phyloP scores from a whole-genome alignment of 1,284 basidiomycete species.

The Irpex lacteus region DNA sequence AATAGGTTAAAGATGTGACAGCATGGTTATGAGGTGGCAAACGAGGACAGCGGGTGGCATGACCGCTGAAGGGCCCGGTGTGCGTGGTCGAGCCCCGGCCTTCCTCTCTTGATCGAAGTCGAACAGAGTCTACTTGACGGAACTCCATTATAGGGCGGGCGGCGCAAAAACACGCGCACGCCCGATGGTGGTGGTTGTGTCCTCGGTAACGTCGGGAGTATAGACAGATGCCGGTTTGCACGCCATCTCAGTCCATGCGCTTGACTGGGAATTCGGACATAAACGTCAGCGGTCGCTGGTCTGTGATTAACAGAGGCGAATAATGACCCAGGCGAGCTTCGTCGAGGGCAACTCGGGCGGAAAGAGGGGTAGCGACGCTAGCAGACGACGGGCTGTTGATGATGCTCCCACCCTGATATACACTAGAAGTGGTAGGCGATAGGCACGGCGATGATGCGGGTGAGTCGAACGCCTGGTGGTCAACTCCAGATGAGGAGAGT shows the following conservation, averaged over 20 bases:
- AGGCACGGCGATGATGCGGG: conserved; percentile 7
- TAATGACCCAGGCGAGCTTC: neutral
- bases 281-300: neutral
- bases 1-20: neutral
- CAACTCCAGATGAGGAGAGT: neutral
- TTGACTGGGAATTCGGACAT: neutral
- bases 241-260: neutral
- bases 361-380: conserved; percentile 9
- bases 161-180: neutral
- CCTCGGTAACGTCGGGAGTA: neutral
- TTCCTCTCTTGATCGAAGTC: neutral
- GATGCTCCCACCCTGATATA: neutral
- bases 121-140: neutral
- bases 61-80: neutral
- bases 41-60: neutral
- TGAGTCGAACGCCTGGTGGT: neutral
- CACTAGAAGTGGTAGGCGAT: neutral
- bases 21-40: neutral
- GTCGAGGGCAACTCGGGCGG: conserved; percentile 10
- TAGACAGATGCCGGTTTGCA: neutral
- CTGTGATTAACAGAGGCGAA: neutral
- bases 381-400: conserved; percentile 7
- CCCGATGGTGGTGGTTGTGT: neutral
- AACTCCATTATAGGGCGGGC: neutral
- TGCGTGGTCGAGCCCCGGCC: neutral